Conservation (phyloP, 2,329 filamentous ascomycete species). For the Westerdykella sp. region DNA sequence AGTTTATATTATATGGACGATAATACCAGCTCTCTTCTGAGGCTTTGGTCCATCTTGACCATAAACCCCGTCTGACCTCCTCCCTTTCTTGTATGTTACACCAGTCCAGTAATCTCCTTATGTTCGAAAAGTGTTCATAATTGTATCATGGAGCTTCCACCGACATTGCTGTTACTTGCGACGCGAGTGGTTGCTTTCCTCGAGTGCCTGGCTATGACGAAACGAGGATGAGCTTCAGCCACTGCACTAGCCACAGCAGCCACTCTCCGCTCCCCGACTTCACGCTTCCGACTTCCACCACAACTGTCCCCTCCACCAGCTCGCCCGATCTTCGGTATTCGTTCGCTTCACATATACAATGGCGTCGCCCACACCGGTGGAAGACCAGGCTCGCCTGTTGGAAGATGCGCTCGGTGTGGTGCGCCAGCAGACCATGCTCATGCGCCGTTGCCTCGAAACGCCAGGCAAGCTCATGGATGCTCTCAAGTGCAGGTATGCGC, state of each 20-base stretch:
- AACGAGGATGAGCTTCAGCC: constrained; percentile 7
- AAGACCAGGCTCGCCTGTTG: constrained; percentile 73
- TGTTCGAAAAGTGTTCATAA: not conserved
- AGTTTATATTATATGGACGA: not conserved
- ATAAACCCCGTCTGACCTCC: too few species aligned
- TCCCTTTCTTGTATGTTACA: too few species aligned
- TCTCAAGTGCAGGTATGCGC: constrained; percentile 92
- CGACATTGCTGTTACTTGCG: not conserved
- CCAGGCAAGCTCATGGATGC: constrained; percentile 99
- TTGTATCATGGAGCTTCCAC: not conserved
- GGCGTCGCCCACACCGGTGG: constrained; percentile 46
- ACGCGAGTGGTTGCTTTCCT: too few species aligned
- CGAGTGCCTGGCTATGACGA: constrained; percentile 19
- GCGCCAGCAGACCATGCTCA: constrained; percentile 91
- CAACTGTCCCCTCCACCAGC: constrained; percentile 19
- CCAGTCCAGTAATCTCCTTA: too few species aligned
- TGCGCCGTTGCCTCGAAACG: constrained; percentile 96
- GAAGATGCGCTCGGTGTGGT: constrained; percentile 96
- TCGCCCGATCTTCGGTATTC: constrained; percentile 21
- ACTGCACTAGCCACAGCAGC: constrained; percentile 18
- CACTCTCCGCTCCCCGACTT: constrained; percentile 15
- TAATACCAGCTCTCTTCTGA: not conserved
- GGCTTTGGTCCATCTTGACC: too few species aligned
- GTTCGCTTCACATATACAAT: constrained; percentile 27
- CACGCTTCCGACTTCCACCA: constrained; percentile 12